Evolutionary conservation across 2,329 filamentous ascomycete genomes (phyloP), one percentile per base, ranked within the genome.

Genomic region (Neonectria magnoliae): DNA sequence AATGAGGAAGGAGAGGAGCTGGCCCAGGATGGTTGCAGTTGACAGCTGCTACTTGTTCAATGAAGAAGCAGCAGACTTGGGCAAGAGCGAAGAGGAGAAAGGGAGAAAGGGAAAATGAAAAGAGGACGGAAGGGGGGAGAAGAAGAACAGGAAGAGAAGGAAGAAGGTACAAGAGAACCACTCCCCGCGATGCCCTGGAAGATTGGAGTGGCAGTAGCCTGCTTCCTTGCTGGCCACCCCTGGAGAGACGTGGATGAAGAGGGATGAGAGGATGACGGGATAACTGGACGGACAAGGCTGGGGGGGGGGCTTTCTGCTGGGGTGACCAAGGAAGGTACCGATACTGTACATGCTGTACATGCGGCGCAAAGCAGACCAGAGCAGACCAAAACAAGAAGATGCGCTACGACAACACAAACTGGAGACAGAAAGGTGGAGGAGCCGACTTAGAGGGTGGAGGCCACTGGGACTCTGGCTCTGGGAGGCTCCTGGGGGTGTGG

Each of bases 121-220:
- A 50, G 45, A 29, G 31, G 50, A 52, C 20, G 25, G 22, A 51
- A 65, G 25, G 44, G 44, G 38, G 38, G 56, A 16, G 31, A 47
- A 4, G 22, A 25, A 25, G 22, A 25, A 25, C 22, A 25, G 20
- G 22, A n/a, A 18, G 53, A 53, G 9, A n/a, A 29, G 33, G 29
- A 45, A 38, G 22, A 57, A 58, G 52, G 36, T n/a, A 29, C 52
- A 59, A 45, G 11, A 41, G 60, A 60, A 48, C 55, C 60, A 59
- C 53, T 55, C 45, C 64, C 62, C 38, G 64, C 64, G 60, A 65
- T 70, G 59, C 68, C 65, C 68, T 73, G 63, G 67, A 73, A 71
- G 72, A 69, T 58, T 63, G 50, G 60, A 63, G 60, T 58, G 60
- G 42, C 54, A 58, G 50, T 44, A 63, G 60, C 55, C 44, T 65